A percentile compares a stretch with the other conserved stretches of the same genome.
phyloP scores from a whole-genome alignment of 2,329 filamentous ascomycete species.

The Sclerotinia glacialis region DNA sequence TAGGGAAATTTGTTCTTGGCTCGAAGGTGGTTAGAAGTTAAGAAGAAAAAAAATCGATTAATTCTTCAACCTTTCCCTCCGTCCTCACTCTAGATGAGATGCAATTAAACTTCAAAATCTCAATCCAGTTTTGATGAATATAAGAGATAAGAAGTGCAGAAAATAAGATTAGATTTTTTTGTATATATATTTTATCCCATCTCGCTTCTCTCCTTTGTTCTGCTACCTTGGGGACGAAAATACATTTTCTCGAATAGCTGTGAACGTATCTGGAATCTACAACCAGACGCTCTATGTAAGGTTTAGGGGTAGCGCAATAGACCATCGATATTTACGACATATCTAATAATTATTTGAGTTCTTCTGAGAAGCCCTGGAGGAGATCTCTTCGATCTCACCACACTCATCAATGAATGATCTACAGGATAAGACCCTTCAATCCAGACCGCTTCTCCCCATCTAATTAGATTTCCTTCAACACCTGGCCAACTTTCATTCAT shows the following conservation, averaged over 20 bases:
- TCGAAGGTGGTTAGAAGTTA: neutral
- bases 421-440: neutral
- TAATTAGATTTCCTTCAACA: too few species aligned
- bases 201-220: neutral
- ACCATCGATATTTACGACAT: neutral
- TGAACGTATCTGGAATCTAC: conserved; percentile 6
- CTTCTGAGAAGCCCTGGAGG: neutral
- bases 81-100: neutral
- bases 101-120: conserved; percentile 11
- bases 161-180: neutral
- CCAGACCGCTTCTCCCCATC: neutral
- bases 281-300: neutral
- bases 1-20: conserved; percentile 21
- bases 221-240: neutral
- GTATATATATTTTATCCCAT: neutral
- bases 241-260: neutral
- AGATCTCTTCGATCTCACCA: neutral
- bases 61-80: neutral
- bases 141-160: neutral
- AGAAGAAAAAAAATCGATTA: neutral
- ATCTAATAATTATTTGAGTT: too few species aligned
- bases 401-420: neutral
- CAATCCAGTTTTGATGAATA: neutral
- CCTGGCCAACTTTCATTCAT: neutral
- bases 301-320: neutral